phyloP scores from a whole-genome alignment of 306 rosid species.

The Notholithocarpus densiflorus region DNA sequence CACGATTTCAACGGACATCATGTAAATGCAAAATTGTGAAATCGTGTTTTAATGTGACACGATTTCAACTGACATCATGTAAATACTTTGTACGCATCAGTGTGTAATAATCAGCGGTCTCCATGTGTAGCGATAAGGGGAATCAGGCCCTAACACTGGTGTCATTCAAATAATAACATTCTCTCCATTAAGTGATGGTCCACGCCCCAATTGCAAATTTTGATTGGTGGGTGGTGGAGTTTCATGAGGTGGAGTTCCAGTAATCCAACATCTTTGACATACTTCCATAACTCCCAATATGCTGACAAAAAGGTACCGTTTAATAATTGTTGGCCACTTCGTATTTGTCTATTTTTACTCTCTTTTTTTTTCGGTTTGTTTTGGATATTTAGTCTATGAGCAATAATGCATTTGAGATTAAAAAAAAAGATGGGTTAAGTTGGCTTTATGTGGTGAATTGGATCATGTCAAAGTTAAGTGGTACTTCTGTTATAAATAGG shows the following conservation, averaged over 20 bases:
- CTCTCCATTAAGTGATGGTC: constrained; percentile 7
- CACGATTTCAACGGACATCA: no score
- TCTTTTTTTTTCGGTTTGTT: neutral
- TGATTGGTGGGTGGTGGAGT: constrained; percentile 27
- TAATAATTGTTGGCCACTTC: neutral
- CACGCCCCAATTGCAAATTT: constrained; percentile 22
- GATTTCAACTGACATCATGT: no score
- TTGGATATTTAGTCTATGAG: neutral
- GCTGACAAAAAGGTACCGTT: neutral
- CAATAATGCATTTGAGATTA: neutral
- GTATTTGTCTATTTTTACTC: neutral
- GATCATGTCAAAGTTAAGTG: neutral
- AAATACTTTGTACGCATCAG: no score
- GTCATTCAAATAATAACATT: neutral
- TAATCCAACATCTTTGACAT: neutral
- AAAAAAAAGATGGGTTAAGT: neutral
- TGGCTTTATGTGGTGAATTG: constrained; percentile 6
- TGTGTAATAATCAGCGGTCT: no score
- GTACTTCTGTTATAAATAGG: neutral
- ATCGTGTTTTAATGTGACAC: no score
- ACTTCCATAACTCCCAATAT: neutral
- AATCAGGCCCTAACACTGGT: neutral
- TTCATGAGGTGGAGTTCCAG: constrained; percentile 27
- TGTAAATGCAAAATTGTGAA: no score
- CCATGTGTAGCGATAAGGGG: neutral